Conservation (phyloP, 2,329 filamentous ascomycete genomes). For the Cadophora gregata region DNA sequence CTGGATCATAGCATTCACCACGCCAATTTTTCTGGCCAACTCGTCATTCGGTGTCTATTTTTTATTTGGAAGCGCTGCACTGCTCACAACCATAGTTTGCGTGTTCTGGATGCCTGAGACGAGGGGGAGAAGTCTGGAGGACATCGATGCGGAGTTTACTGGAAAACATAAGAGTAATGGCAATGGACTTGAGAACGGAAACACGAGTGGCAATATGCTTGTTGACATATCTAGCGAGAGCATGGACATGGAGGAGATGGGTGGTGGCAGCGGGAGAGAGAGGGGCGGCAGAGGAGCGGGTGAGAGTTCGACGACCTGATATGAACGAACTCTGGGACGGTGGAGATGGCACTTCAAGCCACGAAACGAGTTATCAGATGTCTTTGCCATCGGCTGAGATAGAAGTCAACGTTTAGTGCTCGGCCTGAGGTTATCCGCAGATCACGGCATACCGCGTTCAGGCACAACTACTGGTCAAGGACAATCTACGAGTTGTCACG, state of each 20-base stretch:
- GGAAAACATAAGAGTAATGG: background rate
- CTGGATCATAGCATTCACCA: slow-evolving; percentile 45
- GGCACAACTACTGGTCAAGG: too few species aligned
- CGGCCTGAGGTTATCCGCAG: too few species aligned
- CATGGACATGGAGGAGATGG: background rate
- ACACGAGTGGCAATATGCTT: background rate
- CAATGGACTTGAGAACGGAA: background rate
- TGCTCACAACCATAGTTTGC: slow-evolving; percentile 32
- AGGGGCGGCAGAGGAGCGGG: background rate
- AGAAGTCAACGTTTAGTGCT: too few species aligned
- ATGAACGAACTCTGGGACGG: too few species aligned
- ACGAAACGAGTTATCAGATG: too few species aligned
- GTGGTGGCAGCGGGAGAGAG: background rate
- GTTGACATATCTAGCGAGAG: background rate
- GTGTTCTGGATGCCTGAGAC: slow-evolving; percentile 43
- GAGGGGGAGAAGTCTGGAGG: slow-evolving; percentile 35
- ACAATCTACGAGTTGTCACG: too few species aligned
- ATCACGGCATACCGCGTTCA: too few species aligned
- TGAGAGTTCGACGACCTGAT: background rate
- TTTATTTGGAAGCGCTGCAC: slow-evolving; percentile 49
- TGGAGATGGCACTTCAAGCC: too few species aligned
- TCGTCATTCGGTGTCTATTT: slow-evolving; percentile 40
- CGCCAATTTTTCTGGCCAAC: slow-evolving; percentile 41
- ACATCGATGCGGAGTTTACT: slow-evolving; percentile 36
- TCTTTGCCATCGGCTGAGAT: too few species aligned